Conservation (phyloP, 352 stramenopile genomes). For the Pythium coloratum region DNA sequence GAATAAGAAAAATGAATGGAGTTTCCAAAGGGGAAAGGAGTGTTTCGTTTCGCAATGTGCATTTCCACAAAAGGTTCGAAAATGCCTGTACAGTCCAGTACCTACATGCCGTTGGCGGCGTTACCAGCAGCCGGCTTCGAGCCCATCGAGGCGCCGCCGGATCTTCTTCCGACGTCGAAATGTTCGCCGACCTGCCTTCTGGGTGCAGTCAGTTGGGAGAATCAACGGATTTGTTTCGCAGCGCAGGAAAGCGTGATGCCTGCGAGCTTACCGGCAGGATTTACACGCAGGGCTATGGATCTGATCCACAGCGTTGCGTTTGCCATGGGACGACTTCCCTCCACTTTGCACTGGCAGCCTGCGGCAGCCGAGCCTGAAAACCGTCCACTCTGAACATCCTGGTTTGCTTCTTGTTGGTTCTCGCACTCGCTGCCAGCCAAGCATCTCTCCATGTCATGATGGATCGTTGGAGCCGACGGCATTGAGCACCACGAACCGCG, state of each 20-base stretch:
- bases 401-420: too few relatives aligned
- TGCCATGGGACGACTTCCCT: background rate
- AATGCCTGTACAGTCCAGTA: too few relatives aligned
- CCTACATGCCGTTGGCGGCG: too few relatives aligned
- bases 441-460: too few relatives aligned
- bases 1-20: conserved; percentile 1
- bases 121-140: background rate
- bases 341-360: too few relatives aligned
- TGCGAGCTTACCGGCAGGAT: background rate
- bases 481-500: too few relatives aligned
- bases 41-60: background rate
- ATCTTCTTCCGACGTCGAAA: background rate
- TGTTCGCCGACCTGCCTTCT: background rate
- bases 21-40: background rate
- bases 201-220: background rate
- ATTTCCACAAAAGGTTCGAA: too few relatives aligned
- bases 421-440: too few relatives aligned
- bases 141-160: background rate
- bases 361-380: conserved; percentile 1
- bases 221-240: background rate
- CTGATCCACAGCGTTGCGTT: background rate
- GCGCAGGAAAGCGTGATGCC: too few relatives aligned
- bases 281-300: background rate
- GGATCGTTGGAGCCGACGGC: too few relatives aligned
- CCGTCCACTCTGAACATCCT: background rate